Percentiles rank a stretch among this genome's conserved stretches.
phyloP scores from a whole-genome alignment of 2,329 filamentous ascomycete species.

The Juglanconis sp. region DNA sequence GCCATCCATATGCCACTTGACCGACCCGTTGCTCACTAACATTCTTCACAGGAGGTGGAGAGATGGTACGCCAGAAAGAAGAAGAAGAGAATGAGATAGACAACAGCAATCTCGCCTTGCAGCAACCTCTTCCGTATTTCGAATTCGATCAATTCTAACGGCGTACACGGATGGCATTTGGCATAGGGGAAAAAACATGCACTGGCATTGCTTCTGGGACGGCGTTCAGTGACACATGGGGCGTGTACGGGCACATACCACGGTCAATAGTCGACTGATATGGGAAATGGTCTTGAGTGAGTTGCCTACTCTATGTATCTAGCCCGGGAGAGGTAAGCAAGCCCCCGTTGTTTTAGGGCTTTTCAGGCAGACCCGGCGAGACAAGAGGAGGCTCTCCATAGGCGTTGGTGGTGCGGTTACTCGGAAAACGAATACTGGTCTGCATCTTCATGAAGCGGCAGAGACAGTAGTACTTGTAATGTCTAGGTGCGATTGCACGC shows the following conservation, averaged over 20 bases:
- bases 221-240: neutral
- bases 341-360: too few species aligned
- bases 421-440: too few species aligned
- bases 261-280: neutral
- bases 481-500: neutral
- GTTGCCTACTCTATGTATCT: neutral
- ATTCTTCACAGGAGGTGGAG: constrained; percentile 9
- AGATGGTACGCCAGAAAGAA: constrained; percentile 18
- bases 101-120: neutral
- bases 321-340: neutral
- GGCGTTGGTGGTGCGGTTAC: neutral
- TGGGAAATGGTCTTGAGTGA: neutral
- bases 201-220: neutral
- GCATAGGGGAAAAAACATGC: neutral
- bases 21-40: neutral
- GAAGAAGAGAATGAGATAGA: constrained; percentile 8
- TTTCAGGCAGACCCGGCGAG: neutral
- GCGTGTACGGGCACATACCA: neutral
- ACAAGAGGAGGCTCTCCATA: neutral
- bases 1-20: neutral
- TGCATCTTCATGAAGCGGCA: neutral
- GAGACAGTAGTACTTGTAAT: neutral
- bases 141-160: neutral
- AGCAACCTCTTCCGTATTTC: neutral
- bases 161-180: neutral